A percentile compares a stretch with the other conserved stretches of the same genome.
These are phyloP conservation scores for Pseudodiploospora longispora DNA, from an alignment of 2,329 filamentous ascomycete species.

Conservation along the genomic window DNA sequence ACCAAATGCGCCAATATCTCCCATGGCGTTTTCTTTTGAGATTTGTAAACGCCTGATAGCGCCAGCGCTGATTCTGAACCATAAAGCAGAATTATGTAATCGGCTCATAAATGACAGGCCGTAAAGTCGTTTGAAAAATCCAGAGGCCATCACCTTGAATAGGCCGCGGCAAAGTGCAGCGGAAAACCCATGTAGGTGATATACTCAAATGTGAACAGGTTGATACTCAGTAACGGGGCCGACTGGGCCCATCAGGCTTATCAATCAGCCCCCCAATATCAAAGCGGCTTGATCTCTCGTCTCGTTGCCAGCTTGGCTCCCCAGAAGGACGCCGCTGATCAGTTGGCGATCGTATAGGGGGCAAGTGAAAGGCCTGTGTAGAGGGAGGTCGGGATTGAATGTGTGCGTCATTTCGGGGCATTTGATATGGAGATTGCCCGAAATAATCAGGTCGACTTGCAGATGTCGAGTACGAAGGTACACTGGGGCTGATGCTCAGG, in stretches of 20 bases:
- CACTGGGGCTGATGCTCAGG: conserved; percentile 14
- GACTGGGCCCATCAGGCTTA: conserved; percentile 35
- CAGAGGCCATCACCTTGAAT: no score
- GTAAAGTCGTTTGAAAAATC: no score
- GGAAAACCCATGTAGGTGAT: no score
- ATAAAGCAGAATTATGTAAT: no score
- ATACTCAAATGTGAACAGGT: no score
- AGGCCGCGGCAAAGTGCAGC: no score
- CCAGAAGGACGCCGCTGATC: conserved; percentile 15
- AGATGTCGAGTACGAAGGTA: conserved; percentile 34
- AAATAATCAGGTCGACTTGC: conserved; percentile 37
- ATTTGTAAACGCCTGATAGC: no score
- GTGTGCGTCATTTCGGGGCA: conserved; percentile 44
- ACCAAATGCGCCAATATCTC: no score
- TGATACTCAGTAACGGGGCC: no score
- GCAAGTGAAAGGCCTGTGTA: conserved; percentile 35
- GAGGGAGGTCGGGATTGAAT: conserved; percentile 23
- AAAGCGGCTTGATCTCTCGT: conserved; percentile 45
- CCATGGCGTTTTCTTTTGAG: no score
- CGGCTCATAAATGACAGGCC: no score
- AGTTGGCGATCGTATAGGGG: conserved; percentile 37
- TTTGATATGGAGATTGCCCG: conserved; percentile 41
- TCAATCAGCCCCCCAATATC: conserved; percentile 57
- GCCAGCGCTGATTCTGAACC: no score
- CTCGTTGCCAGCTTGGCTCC: conserved; percentile 30